Evolutionary conservation across 768 basidiomycete genomes (phyloP).

Genomic region (Mrakia gelida): DNA sequence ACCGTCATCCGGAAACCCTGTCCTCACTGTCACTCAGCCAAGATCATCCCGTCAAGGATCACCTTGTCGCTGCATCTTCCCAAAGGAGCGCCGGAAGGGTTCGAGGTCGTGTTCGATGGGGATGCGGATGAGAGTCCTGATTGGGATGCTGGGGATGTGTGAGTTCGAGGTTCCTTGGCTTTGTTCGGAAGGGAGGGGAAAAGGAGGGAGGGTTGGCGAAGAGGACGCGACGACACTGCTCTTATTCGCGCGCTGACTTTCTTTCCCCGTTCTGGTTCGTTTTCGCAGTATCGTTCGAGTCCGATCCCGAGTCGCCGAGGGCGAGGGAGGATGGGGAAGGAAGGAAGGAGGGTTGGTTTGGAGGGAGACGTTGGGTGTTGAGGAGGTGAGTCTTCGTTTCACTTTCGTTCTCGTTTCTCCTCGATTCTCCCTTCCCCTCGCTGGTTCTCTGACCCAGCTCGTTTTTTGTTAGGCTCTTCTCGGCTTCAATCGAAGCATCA

Average conservation of each 20-base stretch:
- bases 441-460: not conserved
- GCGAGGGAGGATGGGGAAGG: conserved; percentile 68
- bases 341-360: conserved; percentile 90
- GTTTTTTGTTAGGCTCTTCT: conserved; percentile 66
- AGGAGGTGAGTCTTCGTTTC: conserved; percentile 62
- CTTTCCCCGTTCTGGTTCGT: not conserved
- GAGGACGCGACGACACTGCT: not conserved
- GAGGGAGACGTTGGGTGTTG: conserved; percentile 82
- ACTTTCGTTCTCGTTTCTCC: not conserved
- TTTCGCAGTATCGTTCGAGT: conserved; percentile 60
- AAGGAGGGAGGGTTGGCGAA: conserved; percentile 48
- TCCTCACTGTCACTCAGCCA: conserved; percentile 67
- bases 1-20: conserved; percentile 50
- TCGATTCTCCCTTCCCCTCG: not conserved
- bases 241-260: not conserved
- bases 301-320: conserved; percentile 63
- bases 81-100: conserved; percentile 85
- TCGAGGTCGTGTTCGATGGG: conserved; percentile 90
- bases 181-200: conserved; percentile 59
- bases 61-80: conserved; percentile 80
- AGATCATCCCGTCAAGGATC: conserved; percentile 54
- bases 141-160: conserved; percentile 91
- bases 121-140: conserved; percentile 95
- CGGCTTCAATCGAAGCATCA: conserved; percentile 88
- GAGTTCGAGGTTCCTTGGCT: conserved; percentile 74